These are phyloP conservation scores for Auricularia sp. DNA, from an alignment of 768 basidiomycete species.

Conservation along the genomic window DNA sequence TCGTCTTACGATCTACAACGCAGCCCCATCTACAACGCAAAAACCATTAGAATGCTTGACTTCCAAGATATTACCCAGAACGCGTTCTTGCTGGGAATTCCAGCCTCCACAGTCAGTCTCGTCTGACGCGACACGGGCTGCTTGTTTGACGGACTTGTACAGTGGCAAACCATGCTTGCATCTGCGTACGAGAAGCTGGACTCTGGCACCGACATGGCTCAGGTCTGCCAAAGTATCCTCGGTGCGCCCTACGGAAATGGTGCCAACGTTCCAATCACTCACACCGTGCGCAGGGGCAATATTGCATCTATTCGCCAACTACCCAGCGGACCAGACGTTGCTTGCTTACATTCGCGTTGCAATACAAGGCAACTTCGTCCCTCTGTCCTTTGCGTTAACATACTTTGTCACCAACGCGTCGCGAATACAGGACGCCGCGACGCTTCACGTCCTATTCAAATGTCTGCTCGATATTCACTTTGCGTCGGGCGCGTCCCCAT, in stretches of 20 bases:
- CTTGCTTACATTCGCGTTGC: constrained; percentile 54
- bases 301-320: constrained; percentile 51
- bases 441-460: constrained; percentile 60
- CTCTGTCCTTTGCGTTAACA: constrained; percentile 55
- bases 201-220: neutral
- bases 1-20: no score
- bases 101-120: neutral
- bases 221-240: neutral
- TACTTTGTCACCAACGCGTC: constrained; percentile 40
- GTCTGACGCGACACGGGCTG: neutral
- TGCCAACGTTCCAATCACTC: neutral
- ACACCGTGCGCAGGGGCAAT: constrained; percentile 44
- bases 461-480: constrained; percentile 56
- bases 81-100: neutral
- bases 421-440: constrained; percentile 49
- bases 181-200: neutral
- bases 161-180: neutral
- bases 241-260: neutral
- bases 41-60: neutral
- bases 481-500: constrained; percentile 35
- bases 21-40: neutral
- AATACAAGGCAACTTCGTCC: constrained; percentile 44
- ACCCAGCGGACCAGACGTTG: constrained; percentile 62
- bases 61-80: neutral
- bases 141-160: neutral